These are phyloP conservation scores for Globisporangium irregulare DNA, from an alignment of 352 stramenopile genomes.

Conservation along the genomic window DNA sequence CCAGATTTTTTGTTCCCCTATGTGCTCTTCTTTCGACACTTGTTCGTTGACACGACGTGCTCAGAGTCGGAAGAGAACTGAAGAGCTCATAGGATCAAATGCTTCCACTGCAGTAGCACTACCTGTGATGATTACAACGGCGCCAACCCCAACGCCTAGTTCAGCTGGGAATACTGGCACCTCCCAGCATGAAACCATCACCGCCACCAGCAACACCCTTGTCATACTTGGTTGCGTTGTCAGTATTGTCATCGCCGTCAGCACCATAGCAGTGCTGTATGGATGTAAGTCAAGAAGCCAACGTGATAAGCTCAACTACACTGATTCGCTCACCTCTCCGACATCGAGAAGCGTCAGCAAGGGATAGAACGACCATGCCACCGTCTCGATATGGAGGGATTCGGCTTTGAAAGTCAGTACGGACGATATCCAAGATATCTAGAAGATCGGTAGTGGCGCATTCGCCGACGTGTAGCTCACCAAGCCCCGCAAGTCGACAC, in stretches of 20 bases:
- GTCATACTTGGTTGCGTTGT: not conserved
- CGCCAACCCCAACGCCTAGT: not conserved
- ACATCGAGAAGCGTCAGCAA: not conserved
- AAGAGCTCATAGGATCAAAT: too few relatives aligned
- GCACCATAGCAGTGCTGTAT: not conserved
- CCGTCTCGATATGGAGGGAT: conserved; percentile 33
- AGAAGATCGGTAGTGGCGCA: conserved; percentile 36
- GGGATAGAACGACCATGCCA: too few relatives aligned
- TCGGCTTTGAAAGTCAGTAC: conserved; percentile 32
- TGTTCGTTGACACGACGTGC: too few relatives aligned
- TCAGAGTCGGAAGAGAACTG: too few relatives aligned
- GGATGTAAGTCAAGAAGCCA: not conserved
- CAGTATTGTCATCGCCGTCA: too few relatives aligned
- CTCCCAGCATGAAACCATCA: not conserved
- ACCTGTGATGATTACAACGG: not conserved
- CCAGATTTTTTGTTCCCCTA: too few relatives aligned
- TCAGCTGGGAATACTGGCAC: not conserved
- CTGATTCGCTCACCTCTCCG: not conserved
- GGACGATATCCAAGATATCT: conserved; percentile 41
- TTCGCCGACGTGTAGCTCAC: conserved; percentile 35
- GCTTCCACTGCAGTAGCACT: not conserved
- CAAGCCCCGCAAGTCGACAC: conserved; percentile 21
- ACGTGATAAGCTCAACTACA: not conserved
- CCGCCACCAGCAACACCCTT: not conserved
- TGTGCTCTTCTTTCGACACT: too few relatives aligned